Conservation (phyloP, 139 green algal genomes). For the Chlorella vulgaris region DNA sequence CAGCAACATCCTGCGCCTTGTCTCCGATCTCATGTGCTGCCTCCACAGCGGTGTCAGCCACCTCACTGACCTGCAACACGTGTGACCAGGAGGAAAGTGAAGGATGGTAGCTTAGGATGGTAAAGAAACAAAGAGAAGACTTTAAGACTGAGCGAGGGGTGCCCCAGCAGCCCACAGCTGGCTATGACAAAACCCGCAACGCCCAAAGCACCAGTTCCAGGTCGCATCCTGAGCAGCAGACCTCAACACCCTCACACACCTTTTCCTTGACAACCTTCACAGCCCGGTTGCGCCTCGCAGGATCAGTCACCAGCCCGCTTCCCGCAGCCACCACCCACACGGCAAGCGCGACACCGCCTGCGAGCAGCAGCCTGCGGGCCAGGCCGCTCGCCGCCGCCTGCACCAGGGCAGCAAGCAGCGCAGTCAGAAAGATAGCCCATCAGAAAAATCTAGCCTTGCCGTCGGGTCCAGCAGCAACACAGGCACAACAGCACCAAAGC, state of each 20-base stretch:
- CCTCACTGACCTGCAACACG: slow-evolving; percentile 3
- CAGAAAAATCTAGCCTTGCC: no score
- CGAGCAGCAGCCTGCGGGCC: background rate
- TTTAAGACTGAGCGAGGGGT: no score
- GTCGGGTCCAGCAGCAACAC: no score
- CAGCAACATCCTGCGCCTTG: background rate
- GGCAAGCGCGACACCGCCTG: slow-evolving; percentile 1
- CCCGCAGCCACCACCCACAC: slow-evolving; percentile 15
- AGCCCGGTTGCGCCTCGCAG: slow-evolving; percentile 2
- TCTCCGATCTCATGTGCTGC: background rate
- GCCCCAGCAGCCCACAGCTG: no score
- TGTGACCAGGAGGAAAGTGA: no score
- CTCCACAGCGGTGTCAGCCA: slow-evolving; percentile 9
- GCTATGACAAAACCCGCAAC: no score
- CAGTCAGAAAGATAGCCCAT: no score
- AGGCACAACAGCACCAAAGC: no score
- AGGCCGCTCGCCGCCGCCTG: background rate
- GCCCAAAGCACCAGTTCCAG: background rate
- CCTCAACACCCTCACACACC: background rate
- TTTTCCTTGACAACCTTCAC: slow-evolving; percentile 28
- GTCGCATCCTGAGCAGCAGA: background rate
- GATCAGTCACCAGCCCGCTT: background rate
- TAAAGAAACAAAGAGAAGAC: no score
- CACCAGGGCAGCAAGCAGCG: background rate
- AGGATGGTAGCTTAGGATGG: no score